phyloP scores from a whole-genome alignment of 2,329 filamentous ascomycete species.

The Truncatella angustata region DNA sequence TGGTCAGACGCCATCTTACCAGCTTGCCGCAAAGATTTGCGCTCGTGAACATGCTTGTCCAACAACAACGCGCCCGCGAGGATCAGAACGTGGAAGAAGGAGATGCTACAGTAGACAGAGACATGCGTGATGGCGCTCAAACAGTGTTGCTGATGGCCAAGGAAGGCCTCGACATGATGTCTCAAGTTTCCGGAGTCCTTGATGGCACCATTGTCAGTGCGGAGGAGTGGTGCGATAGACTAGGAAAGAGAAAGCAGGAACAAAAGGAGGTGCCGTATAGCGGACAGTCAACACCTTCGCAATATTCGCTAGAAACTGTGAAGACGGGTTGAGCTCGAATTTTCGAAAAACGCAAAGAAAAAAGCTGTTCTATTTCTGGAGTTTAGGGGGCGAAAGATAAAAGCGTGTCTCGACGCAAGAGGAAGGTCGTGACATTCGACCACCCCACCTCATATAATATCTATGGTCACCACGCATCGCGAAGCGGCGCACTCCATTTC shows the following conservation, averaged over 20 bases:
- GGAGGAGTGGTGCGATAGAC: conserved; percentile 83
- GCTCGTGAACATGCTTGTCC: conserved; percentile 57
- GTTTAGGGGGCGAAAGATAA: conserved; percentile 15
- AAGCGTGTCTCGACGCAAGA: conserved; percentile 19
- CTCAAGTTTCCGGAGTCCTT: conserved; percentile 82
- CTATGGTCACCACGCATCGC: background rate
- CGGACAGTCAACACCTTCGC: conserved; percentile 2
- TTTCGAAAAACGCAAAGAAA: conserved; percentile 15
- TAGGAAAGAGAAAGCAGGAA: conserved; percentile 53
- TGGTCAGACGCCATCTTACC: conserved; percentile 81
- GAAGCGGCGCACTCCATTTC: background rate
- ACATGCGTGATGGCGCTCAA: conserved; percentile 61
- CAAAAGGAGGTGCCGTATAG: conserved; percentile 25
- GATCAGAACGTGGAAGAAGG: conserved; percentile 31
- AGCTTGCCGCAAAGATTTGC: conserved; percentile 82
- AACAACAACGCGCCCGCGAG: conserved; percentile 24
- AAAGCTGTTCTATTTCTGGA: conserved; percentile 10
- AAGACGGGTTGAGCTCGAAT: conserved; percentile 24
- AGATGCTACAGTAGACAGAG: conserved; percentile 38
- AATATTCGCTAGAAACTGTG: conserved; percentile 18
- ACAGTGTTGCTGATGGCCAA: conserved; percentile 81
- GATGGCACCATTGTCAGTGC: conserved; percentile 88
- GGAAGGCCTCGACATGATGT: conserved; percentile 92
- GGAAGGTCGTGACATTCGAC: conserved; percentile 1
- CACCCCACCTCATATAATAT: conserved; percentile 12